Evolutionary conservation across 495 filamentous ascomycete species (phyloP).

Genomic region (Hyaloscypha hepaticicola): DNA sequence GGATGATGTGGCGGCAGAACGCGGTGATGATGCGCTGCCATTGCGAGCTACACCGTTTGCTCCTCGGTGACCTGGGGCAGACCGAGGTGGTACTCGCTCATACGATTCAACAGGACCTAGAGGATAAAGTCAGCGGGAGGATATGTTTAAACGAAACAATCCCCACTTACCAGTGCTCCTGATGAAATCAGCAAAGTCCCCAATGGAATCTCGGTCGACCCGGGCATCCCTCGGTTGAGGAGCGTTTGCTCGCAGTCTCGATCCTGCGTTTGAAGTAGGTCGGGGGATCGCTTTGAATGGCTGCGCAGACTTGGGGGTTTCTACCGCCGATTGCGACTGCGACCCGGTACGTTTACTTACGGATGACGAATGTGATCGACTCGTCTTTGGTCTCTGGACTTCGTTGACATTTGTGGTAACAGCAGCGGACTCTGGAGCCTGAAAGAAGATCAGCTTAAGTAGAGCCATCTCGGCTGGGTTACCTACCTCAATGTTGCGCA

Average conservation of each 20-base stretch:
- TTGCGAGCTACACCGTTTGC: slow-evolving; percentile 26
- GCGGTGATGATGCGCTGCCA: slow-evolving; percentile 19
- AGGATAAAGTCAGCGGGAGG: not conserved
- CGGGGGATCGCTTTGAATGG: slow-evolving; percentile 32
- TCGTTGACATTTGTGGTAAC: slow-evolving; percentile 12
- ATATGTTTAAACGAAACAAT: not conserved
- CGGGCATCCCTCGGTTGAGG: slow-evolving; percentile 66
- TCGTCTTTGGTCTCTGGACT: slow-evolving; percentile 21
- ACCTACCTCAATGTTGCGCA: slow-evolving; percentile 71
- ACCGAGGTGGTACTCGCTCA: slow-evolving; percentile 11
- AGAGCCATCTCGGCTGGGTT: not conserved
- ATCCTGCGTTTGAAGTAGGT: slow-evolving; percentile 30
- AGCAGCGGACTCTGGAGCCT: slow-evolving; percentile 26
- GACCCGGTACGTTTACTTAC: slow-evolving; percentile 41
- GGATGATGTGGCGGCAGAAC: slow-evolving; percentile 4
- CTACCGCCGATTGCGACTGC: slow-evolving; percentile 37
- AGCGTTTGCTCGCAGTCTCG: slow-evolving; percentile 34
- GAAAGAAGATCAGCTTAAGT: slow-evolving; percentile 7
- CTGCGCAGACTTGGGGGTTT: slow-evolving; percentile 31
- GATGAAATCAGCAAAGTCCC: slow-evolving; percentile 84
- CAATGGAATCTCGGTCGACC: slow-evolving; percentile 59
- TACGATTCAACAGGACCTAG: slow-evolving; percentile 53
- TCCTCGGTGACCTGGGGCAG: slow-evolving; percentile 18
- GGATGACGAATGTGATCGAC: slow-evolving; percentile 35
- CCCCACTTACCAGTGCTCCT: slow-evolving; percentile 54